These are phyloP conservation scores for Amanita thiersii DNA, from an alignment of 768 basidiomycete species.

Conservation along the genomic window DNA sequence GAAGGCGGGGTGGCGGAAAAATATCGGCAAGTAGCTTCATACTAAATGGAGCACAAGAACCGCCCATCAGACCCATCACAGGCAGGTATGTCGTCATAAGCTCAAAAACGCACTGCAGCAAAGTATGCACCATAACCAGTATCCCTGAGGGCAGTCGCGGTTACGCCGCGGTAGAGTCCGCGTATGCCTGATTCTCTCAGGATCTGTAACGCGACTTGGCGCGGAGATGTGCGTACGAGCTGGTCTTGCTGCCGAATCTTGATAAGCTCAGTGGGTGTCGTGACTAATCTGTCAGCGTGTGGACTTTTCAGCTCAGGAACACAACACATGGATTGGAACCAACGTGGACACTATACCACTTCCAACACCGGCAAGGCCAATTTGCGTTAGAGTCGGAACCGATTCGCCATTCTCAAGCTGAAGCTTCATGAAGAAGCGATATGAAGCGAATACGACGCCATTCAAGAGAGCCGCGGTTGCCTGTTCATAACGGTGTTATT, in stretches of 20 bases:
- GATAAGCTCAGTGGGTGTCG: constrained; percentile 80
- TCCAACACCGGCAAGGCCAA: constrained; percentile 70
- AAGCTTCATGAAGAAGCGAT: constrained; percentile 67
- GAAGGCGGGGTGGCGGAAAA: constrained; percentile 24
- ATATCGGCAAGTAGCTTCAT: constrained; percentile 55
- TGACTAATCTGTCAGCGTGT: constrained; percentile 47
- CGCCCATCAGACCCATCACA: neutral
- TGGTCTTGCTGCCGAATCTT: constrained; percentile 78
- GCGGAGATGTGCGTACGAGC: constrained; percentile 37
- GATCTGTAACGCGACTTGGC: constrained; percentile 48
- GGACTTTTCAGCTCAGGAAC: neutral
- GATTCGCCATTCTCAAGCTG: constrained; percentile 41
- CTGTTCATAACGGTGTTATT: constrained; percentile 24
- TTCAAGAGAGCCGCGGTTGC: constrained; percentile 70
- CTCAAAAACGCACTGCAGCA: constrained; percentile 46
- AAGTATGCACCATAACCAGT: constrained; percentile 86
- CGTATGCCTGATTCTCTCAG: constrained; percentile 45
- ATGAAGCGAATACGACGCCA: constrained; percentile 80
- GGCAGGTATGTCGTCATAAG: neutral
- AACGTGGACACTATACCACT: constrained; percentile 78
- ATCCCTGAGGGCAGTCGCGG: constrained; percentile 70
- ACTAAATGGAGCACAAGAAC: constrained; percentile 25
- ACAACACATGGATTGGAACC: constrained; percentile 18
- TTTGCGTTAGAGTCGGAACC: constrained; percentile 61
- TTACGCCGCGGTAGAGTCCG: constrained; percentile 73